Conservation (phyloP, 2,329 filamentous ascomycete genomes). For the Diaporthe humulicola region DNA sequence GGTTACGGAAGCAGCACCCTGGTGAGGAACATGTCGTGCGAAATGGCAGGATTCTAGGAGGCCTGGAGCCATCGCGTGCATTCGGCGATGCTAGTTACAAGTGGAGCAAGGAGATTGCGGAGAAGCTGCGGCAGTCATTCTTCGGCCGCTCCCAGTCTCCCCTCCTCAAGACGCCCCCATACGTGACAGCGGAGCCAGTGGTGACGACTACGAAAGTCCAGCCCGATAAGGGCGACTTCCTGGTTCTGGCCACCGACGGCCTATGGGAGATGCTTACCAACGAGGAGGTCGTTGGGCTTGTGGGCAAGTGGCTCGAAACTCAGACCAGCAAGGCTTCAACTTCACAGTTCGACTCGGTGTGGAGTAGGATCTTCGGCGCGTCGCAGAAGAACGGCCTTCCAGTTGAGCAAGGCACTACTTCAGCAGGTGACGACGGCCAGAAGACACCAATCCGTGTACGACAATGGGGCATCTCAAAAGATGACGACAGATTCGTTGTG, state of each 20-base stretch:
- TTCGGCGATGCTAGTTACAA: constrained; percentile 99
- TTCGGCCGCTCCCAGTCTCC: constrained; percentile 85
- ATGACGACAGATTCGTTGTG: constrained; percentile 87
- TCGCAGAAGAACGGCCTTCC: constrained; percentile 71
- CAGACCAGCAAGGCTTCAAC: constrained; percentile 66
- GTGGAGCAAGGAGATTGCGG: constrained; percentile 88
- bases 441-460: constrained; percentile 88
- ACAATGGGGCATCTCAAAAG: constrained; percentile 88
- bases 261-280: constrained; percentile 99
- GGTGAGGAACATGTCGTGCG: constrained; percentile 88
- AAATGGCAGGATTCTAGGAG: constrained; percentile 91
- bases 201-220: constrained; percentile 94
- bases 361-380: constrained; percentile 74
- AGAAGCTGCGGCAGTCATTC: constrained; percentile 85
- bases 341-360: constrained; percentile 78
- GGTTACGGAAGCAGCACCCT: constrained; percentile 88
- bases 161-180: constrained; percentile 90
- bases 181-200: constrained; percentile 96
- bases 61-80: constrained; percentile 91
- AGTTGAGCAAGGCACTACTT: constrained; percentile 74
- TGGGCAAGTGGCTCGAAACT: constrained; percentile 95
- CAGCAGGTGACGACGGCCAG: constrained; percentile 73
- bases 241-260: constrained; percentile 96
- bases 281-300: constrained; percentile 95
- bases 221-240: constrained; percentile 91